phyloP scores from a whole-genome alignment of 2,329 filamentous ascomycete species.

The Xylaria sp. region DNA sequence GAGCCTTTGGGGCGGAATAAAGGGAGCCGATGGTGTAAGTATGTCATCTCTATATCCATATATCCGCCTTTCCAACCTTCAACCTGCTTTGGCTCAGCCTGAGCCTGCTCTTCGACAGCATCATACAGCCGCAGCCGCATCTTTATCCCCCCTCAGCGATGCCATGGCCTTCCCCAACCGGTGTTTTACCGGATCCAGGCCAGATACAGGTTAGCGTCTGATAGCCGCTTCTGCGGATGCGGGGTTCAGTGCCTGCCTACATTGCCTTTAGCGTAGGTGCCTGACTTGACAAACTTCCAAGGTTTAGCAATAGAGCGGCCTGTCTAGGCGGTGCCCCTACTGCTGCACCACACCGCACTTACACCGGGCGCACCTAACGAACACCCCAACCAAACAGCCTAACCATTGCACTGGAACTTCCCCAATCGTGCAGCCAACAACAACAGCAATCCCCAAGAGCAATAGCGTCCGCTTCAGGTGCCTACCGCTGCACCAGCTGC shows the following conservation, averaged over 20 bases:
- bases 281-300: not conserved
- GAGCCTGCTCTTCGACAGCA: conserved; percentile 20
- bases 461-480: not conserved
- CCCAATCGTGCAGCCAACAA: conserved; percentile 24
- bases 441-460: too few relatives aligned
- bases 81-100: conserved; percentile 1
- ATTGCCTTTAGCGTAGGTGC: not conserved
- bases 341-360: conserved; percentile 7
- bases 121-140: conserved; percentile 33
- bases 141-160: conserved; percentile 39
- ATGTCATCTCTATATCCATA: not conserved
- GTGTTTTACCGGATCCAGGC: conserved; percentile 39
- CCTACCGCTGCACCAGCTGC: not conserved
- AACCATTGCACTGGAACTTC: conserved; percentile 29
- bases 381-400: conserved; percentile 8
- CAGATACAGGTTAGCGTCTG: conserved; percentile 36
- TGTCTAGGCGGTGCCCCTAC: not conserved
- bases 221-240: conserved; percentile 15
- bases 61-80: not conserved
- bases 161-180: conserved; percentile 32
- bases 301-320: too few relatives aligned
- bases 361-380: not conserved
- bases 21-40: conserved; percentile 22
- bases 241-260: conserved; percentile 16
- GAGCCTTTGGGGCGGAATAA: not conserved